Percentiles rank a stretch among this genome's conserved stretches.
Evolutionary conservation across 73 alveolate species (phyloP).

Genomic region (Paramecium octaurelia): DNA sequence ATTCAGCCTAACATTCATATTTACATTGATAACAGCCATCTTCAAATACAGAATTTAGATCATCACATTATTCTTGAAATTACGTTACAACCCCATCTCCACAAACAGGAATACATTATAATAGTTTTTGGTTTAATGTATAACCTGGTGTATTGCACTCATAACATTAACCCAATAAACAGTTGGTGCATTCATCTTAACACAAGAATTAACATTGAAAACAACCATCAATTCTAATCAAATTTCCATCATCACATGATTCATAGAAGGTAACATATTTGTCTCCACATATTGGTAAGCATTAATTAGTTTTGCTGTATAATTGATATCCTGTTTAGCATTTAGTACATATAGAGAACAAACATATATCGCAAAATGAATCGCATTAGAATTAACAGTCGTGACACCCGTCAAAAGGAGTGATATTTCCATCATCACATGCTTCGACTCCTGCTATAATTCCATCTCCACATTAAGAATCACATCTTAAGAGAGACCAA

Average conservation of each 20-base stretch:
- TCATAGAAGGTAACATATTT: not conserved
- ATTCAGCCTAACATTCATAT: not conserved
- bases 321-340: not conserved
- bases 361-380: not conserved
- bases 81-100: not conserved
- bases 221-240: not conserved
- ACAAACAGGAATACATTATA: conserved; percentile 48
- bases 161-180: not conserved
- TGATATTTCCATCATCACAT: not conserved
- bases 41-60: not conserved
- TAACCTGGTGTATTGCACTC: not conserved
- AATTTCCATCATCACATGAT: conserved; percentile 17
- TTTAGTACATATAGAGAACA: not conserved
- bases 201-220: not conserved
- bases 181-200: not conserved
- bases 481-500: not conserved
- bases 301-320: not conserved
- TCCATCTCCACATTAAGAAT: not conserved
- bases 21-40: not conserved
- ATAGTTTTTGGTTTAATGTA: not conserved
- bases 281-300: conserved; percentile 16
- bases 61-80: not conserved
- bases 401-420: not conserved
- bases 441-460: not conserved
- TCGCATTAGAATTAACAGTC: not conserved